Evolutionary conservation across 495 filamentous ascomycete genomes (phyloP).

Genomic region (Penicillium flavigenum): DNA sequence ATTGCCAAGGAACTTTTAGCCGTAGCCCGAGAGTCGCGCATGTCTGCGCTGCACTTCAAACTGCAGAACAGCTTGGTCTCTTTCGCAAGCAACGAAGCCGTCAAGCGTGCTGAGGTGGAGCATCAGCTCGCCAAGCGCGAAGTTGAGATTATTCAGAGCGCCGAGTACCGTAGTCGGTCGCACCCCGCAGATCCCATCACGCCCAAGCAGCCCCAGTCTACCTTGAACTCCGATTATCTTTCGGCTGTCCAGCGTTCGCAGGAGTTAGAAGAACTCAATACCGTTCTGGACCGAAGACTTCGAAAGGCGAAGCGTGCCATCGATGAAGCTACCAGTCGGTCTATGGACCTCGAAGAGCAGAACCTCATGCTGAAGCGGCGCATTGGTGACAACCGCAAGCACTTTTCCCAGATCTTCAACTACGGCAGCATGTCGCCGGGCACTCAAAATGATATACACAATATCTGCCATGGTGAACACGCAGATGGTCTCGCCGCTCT

Average conservation of each 20-base stretch:
- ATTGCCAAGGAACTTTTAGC: constrained; percentile 56
- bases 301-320: constrained; percentile 74
- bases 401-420: constrained; percentile 68
- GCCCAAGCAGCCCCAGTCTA: constrained; percentile 31
- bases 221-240: constrained; percentile 42
- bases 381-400: constrained; percentile 83
- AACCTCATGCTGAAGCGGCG: constrained; percentile 73
- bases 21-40: constrained; percentile 63
- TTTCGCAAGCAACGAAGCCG: constrained; percentile 81
- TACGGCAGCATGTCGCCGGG: constrained; percentile 47
- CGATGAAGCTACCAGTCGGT: constrained; percentile 59
- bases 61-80: constrained; percentile 84
- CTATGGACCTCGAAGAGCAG: constrained; percentile 58
- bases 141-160: constrained; percentile 77
- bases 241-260: constrained; percentile 52
- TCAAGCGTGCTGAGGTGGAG: constrained; percentile 87
- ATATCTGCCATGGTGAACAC: constrained; percentile 42
- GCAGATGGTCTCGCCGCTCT: constrained; percentile 71
- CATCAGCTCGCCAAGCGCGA: constrained; percentile 90
- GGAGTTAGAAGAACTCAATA: constrained; percentile 63
- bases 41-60: constrained; percentile 87
- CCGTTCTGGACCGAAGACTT: constrained; percentile 59
- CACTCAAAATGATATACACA: constrained; percentile 46
- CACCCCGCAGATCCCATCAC: constrained; percentile 34
- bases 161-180: constrained; percentile 44